A percentile compares a stretch with the other conserved stretches of the same genome.
Conservation (phyloP, 345 rosid genomes). For the sweet orange (Citrus sinensis) region DVS_A1.0 CM039162.1:249501-250000, state of each 20-base stretch:
- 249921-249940: background rate
- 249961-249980: background rate
- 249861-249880: background rate
- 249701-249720: background rate
- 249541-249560: conserved; percentile 10
- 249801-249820: too few species aligned
- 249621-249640: background rate
- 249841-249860: background rate
- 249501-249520: conserved; percentile 71
- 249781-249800: too few species aligned
- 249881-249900: background rate
- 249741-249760: too few species aligned
- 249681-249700: background rate
- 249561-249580: background rate
- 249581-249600: background rate
- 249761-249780: too few species aligned
- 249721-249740: background rate
- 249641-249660: background rate
- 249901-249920: background rate
- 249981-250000: background rate
- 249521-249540: conserved; percentile 84
- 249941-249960: background rate
- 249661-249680: too few species aligned
- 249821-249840: too few species aligned
- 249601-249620: background rate